Evolutionary conservation across 345 rosid species (phyloP), one percentile per base, ranked within the genome.

Genomic region (Hypericum androsaemum): DNA sequence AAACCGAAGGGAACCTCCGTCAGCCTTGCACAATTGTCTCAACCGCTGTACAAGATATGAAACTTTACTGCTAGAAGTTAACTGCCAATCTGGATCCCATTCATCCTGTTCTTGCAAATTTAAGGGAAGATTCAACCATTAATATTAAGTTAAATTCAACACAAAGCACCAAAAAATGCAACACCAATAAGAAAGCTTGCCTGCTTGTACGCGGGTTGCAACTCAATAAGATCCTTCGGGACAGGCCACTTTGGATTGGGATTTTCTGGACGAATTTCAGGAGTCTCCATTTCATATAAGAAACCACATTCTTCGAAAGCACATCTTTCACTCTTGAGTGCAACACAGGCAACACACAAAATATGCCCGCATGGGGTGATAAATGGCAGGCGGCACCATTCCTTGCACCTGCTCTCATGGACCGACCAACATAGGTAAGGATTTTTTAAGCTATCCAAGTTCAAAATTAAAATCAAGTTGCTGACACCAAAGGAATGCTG

Each of bases 1-100:
- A 51, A 67, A 61, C 47, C 37, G 63, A 67, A 42, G 9, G 28
- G 40, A 45, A 49, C 67, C 64, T 41, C 8, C 52, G 46, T 75
- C 74, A 62, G 66, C 67, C 72, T 74, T 81, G 55, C 65, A 88
- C 77, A 92, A 63, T 59, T 56, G 77, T 59, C 67, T 81, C 77
- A 92, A 61, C 79, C 73, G 85, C 57, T 78, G 63, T 41, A 88
- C 76, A 14, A 92, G 84, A 60, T 92, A 88, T 63, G 86, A 57
- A 50, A 88, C 89, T 74, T 92, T 92, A 76, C 95, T 85, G 74
- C 98, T 92, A 28, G 94, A 75, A 36, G 98, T 92, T 48, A 90
- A 88, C 59, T 80, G 86, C 98, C 98, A 92, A 74, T 88, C 98
- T 16, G 98, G 88, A 76, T 88, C 60, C 98, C 98, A 92, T 61